phyloP scores from a whole-genome alignment of 495 filamentous ascomycete genomes.

The Apiosordaria backusii region DNA sequence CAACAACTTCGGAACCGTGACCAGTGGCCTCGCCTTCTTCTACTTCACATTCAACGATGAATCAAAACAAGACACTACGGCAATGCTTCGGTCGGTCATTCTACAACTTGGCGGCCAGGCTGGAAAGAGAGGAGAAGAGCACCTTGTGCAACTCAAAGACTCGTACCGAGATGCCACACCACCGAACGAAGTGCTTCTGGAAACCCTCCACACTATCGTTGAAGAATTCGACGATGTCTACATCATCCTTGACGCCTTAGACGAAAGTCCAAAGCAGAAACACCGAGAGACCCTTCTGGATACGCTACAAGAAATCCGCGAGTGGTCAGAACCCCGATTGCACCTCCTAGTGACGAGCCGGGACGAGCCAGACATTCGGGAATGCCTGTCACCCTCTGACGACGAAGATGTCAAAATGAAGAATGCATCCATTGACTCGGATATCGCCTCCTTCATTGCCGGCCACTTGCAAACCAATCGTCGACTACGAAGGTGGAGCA shows the following conservation, averaged over 20 bases:
- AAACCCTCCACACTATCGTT: not conserved
- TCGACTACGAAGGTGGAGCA: constrained; percentile 2
- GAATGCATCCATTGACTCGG: not conserved
- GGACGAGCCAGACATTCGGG: constrained; percentile 6
- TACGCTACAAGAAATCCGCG: not conserved
- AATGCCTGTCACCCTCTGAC: not conserved
- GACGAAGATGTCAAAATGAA: constrained; percentile 2
- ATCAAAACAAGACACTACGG: constrained; percentile 5
- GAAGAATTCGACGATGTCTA: constrained; percentile 4
- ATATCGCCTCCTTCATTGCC: constrained; percentile 18
- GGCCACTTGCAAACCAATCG: constrained; percentile 5
- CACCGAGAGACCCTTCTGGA: not conserved
- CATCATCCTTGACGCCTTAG: constrained; percentile 7
- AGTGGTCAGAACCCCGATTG: constrained; percentile 7
- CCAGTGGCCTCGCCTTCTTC: constrained; percentile 9
- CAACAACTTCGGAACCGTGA: not conserved
- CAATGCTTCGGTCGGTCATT: constrained; percentile 6
- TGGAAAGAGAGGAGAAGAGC: not conserved
- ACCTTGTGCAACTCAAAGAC: not conserved
- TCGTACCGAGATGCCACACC: not conserved
- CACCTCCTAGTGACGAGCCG: constrained; percentile 7
- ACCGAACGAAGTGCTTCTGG: not conserved
- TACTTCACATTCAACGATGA: constrained; percentile 14
- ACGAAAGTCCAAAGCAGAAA: constrained; percentile 6
- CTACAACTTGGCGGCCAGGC: constrained; percentile 1